A percentile compares a stretch with the other conserved stretches of the same genome.
phyloP scores from a whole-genome alignment of 2,329 filamentous ascomycete genomes.

The Mariannaea elegans region DNA sequence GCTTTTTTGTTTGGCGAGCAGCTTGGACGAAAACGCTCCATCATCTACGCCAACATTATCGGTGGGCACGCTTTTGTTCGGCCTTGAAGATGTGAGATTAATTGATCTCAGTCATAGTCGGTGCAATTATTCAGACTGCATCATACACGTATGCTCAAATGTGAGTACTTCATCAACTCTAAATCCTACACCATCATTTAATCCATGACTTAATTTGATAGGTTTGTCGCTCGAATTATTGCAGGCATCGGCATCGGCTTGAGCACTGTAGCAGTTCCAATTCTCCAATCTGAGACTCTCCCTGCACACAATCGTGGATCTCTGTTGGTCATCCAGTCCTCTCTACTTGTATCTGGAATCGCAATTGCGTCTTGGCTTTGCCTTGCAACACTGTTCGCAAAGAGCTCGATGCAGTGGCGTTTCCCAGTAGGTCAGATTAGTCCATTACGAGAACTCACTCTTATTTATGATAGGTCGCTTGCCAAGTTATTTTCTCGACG shows the following conservation, averaged over 20 bases:
- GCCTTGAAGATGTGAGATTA: too few species aligned
- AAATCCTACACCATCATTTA: not conserved
- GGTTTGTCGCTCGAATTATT: conserved; percentile 13
- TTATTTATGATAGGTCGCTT: too few species aligned
- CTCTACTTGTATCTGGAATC: conserved; percentile 4
- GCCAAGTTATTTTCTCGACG: not conserved
- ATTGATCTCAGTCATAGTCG: not conserved
- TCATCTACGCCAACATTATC: conserved; percentile 19
- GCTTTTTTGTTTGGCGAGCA: conserved; percentile 16
- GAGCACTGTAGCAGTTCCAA: conserved; percentile 17
- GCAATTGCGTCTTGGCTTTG: conserved; percentile 15
- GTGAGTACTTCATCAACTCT: too few species aligned
- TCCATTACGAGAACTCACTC: too few species aligned
- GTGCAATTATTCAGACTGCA: not conserved
- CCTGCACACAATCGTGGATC: conserved; percentile 15
- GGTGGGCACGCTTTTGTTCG: too few species aligned
- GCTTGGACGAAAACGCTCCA: conserved; percentile 11
- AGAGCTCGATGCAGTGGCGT: conserved; percentile 21
- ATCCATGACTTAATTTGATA: not conserved
- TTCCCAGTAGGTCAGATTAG: conserved; percentile 8
- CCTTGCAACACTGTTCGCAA: conserved; percentile 7
- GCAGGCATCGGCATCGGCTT: conserved; percentile 15
- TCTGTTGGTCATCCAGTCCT: conserved; percentile 2
- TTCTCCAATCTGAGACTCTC: conserved; percentile 19
- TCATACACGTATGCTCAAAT: not conserved